These are phyloP conservation scores for Nidula niveotomentosa DNA, from an alignment of 1,284 basidiomycete species.

Conservation along the genomic window DNA sequence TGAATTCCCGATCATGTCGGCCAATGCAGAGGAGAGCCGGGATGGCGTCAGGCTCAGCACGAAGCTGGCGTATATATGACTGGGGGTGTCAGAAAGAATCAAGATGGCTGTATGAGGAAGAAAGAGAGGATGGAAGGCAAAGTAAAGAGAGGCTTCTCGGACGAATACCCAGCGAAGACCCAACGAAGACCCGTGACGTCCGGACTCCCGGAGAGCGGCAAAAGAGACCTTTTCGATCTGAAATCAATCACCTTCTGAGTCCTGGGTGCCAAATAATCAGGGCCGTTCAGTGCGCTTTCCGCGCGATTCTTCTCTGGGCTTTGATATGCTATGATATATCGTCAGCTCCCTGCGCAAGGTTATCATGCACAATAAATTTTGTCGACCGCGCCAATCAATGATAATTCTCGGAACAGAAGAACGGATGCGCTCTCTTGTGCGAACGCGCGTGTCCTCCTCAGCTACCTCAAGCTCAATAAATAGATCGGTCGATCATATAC, in stretches of 20 bases:
- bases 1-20: conserved; percentile 15
- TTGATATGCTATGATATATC: background rate
- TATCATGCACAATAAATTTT: background rate
- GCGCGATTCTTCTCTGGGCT: background rate
- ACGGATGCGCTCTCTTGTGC: background rate
- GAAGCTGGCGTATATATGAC: too few relatives aligned
- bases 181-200: conserved; percentile 20
- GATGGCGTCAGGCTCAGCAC: background rate
- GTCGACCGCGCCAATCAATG: background rate
- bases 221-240: conserved; percentile 10
- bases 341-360: background rate
- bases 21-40: background rate
- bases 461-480: background rate
- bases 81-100: conserved; percentile 3
- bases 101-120: background rate
- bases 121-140: conserved; percentile 15
- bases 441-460: too few relatives aligned
- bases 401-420: background rate
- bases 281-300: conserved; percentile 1
- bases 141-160: conserved; percentile 15
- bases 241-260: conserved; percentile 8
- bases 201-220: conserved; percentile 19
- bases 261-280: conserved; percentile 5
- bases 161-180: background rate
- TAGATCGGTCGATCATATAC: background rate